phyloP scores from a whole-genome alignment of 2,329 filamentous ascomycete genomes.

The Arthroderma sp. region DNA sequence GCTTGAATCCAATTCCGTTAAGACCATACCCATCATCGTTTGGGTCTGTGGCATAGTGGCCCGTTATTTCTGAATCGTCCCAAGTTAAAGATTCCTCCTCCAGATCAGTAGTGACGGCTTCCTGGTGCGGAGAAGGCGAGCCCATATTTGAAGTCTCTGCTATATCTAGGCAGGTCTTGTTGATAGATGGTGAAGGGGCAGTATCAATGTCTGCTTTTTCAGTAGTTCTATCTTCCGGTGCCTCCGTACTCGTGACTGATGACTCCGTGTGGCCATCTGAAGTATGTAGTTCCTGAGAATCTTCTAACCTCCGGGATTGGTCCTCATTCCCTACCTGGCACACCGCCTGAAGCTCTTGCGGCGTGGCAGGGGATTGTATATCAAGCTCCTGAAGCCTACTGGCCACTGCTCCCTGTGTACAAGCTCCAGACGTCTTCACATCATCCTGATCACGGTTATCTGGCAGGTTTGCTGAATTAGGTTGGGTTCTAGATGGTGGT shows the following conservation, averaged over 20 bases:
- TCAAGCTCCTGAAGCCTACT: conserved; percentile 31
- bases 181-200: neutral
- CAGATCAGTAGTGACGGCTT: conserved; percentile 7
- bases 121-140: neutral
- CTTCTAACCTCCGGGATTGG: neutral
- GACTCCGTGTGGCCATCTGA: neutral
- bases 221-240: neutral
- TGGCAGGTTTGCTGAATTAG: neutral
- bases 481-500: neutral
- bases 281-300: neutral
- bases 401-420: conserved; percentile 29
- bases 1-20: conserved; percentile 52
- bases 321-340: neutral
- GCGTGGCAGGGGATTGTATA: conserved; percentile 17
- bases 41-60: conserved; percentile 44
- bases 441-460: conserved; percentile 18
- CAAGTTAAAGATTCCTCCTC: conserved; percentile 35
- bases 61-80: conserved; percentile 52
- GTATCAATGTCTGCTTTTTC: neutral
- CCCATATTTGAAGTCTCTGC: neutral
- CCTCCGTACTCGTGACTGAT: neutral
- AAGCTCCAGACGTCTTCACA: conserved; percentile 7
- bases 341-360: no score
- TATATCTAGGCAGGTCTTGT: neutral
- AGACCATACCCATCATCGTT: conserved; percentile 52